Base-by-base conservation (phyloP, 176 grass and related monocot genomes). In the Raddia guianensis region DNA sequence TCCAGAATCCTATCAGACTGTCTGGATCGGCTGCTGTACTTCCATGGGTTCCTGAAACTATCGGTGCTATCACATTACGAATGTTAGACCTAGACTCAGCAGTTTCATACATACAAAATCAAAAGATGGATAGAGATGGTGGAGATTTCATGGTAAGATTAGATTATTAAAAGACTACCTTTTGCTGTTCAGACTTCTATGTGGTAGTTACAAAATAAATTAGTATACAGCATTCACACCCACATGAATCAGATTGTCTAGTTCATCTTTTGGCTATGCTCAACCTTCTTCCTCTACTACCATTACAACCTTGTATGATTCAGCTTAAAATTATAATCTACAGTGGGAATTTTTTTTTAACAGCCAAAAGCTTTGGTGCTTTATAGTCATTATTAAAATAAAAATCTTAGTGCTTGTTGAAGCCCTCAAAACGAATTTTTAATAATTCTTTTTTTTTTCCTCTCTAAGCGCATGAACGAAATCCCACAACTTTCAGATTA, bases 11-110 rank as follows among this genome's bases (percentile, higher is more conserved):
- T 66, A 10, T 80, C 49, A 20, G 32, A 51, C 12, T 35, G 6
- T 76, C 76, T 32, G 95, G 86, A 89, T 89, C 83, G 74, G 86
- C 85, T 85, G 54, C 90, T 86, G 92, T 93, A 69, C 84, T 99
- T 84, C 96, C 96, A 82, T 99, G 92, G 88, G 86, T 99, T 86
- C 92, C 96, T 81, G 80, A 86, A 68, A 99, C 96, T 72, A 70
- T 69, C 5, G 82, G 90, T 65, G 96, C 96, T 65, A 87, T 95
- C 56, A 78, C 91, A 44, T 80, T 99, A 82, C 92, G 96, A 84
- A 84, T 95, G 52, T 89, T 95, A 61, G 88, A 95, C 81, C 79
- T 99, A 84, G 96, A 95, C 78, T 85, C 83, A 27, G 91, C 92
- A 3, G 51, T 99, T 72, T 90, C 50, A 56, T 99, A 95, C 60